Conservation (phyloP, 2,329 filamentous ascomycete genomes). For the Cercospora beticola region DNA sequence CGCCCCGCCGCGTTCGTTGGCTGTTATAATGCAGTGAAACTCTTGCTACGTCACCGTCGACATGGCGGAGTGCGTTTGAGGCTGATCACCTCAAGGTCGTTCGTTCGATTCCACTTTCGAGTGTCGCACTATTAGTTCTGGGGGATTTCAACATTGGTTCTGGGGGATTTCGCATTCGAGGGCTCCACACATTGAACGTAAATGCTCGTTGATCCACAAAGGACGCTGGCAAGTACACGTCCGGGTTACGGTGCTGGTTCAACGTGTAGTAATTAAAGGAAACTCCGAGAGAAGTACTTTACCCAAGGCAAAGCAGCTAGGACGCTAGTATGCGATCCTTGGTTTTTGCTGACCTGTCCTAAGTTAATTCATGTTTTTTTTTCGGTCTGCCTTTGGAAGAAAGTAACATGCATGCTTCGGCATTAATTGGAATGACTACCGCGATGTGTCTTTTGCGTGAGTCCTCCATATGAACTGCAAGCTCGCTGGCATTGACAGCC, state of each 20-base stretch:
- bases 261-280: not conserved
- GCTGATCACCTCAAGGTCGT: not conserved
- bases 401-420: no score
- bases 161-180: not conserved
- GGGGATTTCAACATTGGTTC: not conserved
- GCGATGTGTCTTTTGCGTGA: no score
- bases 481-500: no score
- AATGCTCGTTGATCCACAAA: no score
- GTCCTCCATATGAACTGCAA: no score
- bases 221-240: no score
- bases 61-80: not conserved
- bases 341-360: not conserved
- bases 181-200: not conserved
- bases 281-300: not conserved
- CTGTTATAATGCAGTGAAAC: not conserved
- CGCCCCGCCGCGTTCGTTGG: not conserved
- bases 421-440: no score
- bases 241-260: no score
- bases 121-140: not conserved
- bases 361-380: no score
- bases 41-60: not conserved
- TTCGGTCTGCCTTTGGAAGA: no score
- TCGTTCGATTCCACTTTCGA: not conserved
- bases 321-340: not conserved
- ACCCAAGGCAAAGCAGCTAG: not conserved